Conservation (phyloP, 1,284 basidiomycete genomes). For the Heterobasidion irregulare region DNA sequence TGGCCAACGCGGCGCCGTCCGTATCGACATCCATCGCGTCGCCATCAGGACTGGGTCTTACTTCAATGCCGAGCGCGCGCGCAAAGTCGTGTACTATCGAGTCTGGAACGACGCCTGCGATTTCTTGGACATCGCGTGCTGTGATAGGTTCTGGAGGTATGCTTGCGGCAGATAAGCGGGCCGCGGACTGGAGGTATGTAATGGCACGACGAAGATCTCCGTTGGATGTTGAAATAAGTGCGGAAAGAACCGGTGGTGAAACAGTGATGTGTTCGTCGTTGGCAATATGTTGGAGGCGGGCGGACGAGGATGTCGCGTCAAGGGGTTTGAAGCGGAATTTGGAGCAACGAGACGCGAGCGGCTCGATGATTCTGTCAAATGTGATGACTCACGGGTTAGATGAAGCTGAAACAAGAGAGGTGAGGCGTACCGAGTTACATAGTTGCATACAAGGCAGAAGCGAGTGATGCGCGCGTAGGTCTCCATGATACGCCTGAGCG, state of each 20-base stretch:
- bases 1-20: constrained; percentile 11
- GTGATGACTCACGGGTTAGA: neutral
- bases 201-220: constrained; percentile 98
- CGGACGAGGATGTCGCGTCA: constrained; percentile 68
- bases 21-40: constrained; percentile 27
- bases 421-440: constrained; percentile 81
- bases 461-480: constrained; percentile 94
- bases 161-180: constrained; percentile 71
- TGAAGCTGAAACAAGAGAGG: neutral
- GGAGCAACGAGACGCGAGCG: constrained; percentile 96
- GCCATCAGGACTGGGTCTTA: constrained; percentile 37
- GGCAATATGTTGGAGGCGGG: constrained; percentile 80
- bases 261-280: constrained; percentile 46
- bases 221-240: constrained; percentile 75
- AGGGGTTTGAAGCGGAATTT: constrained; percentile 98
- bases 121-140: constrained; percentile 82
- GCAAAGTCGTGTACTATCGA: constrained; percentile 66
- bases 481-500: constrained; percentile 97
- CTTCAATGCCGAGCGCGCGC: constrained; percentile 69
- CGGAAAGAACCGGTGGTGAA: constrained; percentile 47
- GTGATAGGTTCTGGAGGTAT: constrained; percentile 68
- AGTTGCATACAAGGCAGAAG: constrained; percentile 99
- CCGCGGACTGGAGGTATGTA: constrained; percentile 95
- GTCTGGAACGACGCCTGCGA: constrained; percentile 91
- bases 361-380: constrained; percentile 88